phyloP scores from a whole-genome alignment of 768 basidiomycete species.

The Amanita subjunquillea region DNA sequence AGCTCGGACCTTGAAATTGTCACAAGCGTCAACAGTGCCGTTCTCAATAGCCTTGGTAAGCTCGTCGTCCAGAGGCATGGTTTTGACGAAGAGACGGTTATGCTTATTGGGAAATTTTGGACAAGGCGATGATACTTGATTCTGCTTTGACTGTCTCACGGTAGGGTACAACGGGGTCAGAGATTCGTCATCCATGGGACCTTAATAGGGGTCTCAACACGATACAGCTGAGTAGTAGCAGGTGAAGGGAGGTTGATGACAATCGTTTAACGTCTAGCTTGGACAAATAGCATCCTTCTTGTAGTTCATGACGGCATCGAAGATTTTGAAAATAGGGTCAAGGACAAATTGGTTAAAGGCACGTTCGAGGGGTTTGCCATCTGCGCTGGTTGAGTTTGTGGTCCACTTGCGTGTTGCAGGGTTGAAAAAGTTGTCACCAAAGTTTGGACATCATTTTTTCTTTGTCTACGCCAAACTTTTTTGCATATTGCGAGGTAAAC shows the following conservation, averaged over 20 bases:
- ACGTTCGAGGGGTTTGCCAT: slow-evolving; percentile 89
- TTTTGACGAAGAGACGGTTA: slow-evolving; percentile 95
- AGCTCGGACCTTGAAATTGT: slow-evolving; percentile 96
- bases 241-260: slow-evolving; percentile 99
- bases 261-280: slow-evolving; percentile 97
- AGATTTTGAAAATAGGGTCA: slow-evolving; percentile 98
- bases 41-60: slow-evolving; percentile 85
- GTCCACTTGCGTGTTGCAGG: slow-evolving; percentile 95
- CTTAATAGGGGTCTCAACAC: slow-evolving; percentile 98
- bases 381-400: slow-evolving; percentile 59
- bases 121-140: slow-evolving; percentile 91
- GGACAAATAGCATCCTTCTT: slow-evolving; percentile 80
- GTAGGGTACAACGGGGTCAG: slow-evolving; percentile 95
- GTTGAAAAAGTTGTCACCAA: slow-evolving; percentile 99
- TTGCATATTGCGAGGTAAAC: slow-evolving; percentile 88
- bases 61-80: slow-evolving; percentile 89
- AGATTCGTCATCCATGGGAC: slow-evolving; percentile 99
- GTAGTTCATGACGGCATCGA: slow-evolving; percentile 98
- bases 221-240: slow-evolving; percentile 93
- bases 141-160: slow-evolving; percentile 96
- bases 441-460: slow-evolving; percentile 96
- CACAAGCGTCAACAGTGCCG: slow-evolving; percentile 80
- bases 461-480: slow-evolving; percentile 99
- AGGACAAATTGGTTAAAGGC: slow-evolving; percentile 98
- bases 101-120: slow-evolving; percentile 99